Percentiles rank a stretch among this genome's conserved stretches.
These are phyloP conservation scores for Yamadazyma membranifaciens DNA, from an alignment of 1,139 yeast species.

Conservation along the genomic window DNA sequence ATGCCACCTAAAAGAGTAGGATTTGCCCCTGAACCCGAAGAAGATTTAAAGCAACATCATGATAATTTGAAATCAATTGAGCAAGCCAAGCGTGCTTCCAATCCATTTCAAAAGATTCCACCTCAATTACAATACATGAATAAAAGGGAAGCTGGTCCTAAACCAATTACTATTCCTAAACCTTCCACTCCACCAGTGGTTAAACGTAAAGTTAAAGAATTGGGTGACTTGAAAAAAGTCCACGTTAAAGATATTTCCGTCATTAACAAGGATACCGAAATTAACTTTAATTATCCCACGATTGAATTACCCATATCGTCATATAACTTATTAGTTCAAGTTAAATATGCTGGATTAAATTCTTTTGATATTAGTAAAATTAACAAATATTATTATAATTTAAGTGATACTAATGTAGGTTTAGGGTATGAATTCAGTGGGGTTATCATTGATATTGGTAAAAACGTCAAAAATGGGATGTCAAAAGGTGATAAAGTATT, in stretches of 20 bases:
- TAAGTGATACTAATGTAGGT: conserved; percentile 40
- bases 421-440: conserved; percentile 46
- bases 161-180: conserved; percentile 12
- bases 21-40: conserved; percentile 41
- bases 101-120: conserved; percentile 44
- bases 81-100: conserved; percentile 24
- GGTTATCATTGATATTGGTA: conserved; percentile 31
- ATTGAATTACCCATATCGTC: conserved; percentile 35
- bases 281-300: conserved; percentile 42
- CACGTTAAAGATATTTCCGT: conserved; percentile 43
- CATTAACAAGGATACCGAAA: conserved; percentile 41
- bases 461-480: conserved; percentile 21
- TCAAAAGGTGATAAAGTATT: conserved; percentile 36
- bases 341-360: conserved; percentile 37
- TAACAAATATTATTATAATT: conserved; percentile 34
- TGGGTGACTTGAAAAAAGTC: conserved; percentile 31
- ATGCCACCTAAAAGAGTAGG: conserved; percentile 28
- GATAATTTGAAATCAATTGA: conserved; percentile 24
- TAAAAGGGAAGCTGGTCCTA: conserved; percentile 21
- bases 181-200: conserved; percentile 5
- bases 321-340: conserved; percentile 34
- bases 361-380: conserved; percentile 41
- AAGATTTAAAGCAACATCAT: conserved; percentile 38
- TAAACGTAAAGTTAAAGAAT: conserved; percentile 10
- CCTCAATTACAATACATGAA: conserved; percentile 40